Evolutionary conservation across 768 basidiomycete genomes (phyloP).

Genomic region (Lepiota venenata): DNA sequence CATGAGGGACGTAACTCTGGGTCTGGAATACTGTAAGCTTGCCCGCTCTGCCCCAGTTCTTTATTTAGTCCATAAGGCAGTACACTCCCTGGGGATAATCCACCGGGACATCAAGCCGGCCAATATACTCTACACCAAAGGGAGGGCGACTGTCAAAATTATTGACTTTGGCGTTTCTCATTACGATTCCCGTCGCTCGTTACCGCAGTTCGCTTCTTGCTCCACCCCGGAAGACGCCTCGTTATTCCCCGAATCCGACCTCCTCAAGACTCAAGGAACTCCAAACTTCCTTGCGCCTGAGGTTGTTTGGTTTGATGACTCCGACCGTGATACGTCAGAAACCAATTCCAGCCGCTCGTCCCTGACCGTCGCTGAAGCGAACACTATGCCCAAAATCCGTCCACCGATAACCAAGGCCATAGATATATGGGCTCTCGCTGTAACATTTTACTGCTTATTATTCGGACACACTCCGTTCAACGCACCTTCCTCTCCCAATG

Average conservation of each 20-base stretch:
- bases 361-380: conserved; percentile 14
- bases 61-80: conserved; percentile 18
- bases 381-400: conserved; percentile 20
- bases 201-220: conserved; percentile 9
- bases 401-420: conserved; percentile 44
- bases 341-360: conserved; percentile 11
- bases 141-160: conserved; percentile 70
- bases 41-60: not conserved
- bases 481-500: conserved; percentile 28
- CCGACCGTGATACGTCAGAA: conserved; percentile 19
- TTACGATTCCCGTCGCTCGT: conserved; percentile 16
- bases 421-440: conserved; percentile 44
- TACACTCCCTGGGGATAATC: conserved; percentile 55
- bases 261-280: conserved; percentile 38
- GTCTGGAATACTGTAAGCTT: conserved; percentile 38
- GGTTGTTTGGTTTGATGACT: conserved; percentile 38
- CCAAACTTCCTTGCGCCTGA: conserved; percentile 44
- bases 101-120: conserved; percentile 92
- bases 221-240: conserved; percentile 21
- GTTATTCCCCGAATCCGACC: conserved; percentile 35
- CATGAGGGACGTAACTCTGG: conserved; percentile 38
- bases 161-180: conserved; percentile 77
- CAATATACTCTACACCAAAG: conserved; percentile 65
- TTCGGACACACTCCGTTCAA: conserved; percentile 44
- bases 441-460: conserved; percentile 44